These are phyloP conservation scores for Boletus smithii DNA, from an alignment of 1,284 basidiomycete genomes.

Conservation along the genomic window DNA sequence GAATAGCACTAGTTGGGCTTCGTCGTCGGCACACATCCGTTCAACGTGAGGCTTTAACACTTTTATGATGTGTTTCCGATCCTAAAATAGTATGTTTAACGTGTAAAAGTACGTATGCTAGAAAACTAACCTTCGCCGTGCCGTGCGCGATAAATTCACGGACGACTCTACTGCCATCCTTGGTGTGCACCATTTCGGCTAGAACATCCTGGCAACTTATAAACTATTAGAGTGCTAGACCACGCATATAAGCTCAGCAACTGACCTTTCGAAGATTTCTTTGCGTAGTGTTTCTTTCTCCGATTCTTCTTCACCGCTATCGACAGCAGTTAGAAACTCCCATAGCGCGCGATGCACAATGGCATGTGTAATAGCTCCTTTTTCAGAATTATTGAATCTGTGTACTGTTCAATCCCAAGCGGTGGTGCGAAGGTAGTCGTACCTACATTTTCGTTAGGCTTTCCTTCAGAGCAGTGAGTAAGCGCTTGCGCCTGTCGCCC, in stretches of 20 bases:
- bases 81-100: constrained; percentile 40
- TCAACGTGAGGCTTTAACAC: constrained; percentile 81
- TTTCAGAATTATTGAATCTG: constrained; percentile 87
- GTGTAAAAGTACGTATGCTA: neutral
- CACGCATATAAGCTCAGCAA: neutral
- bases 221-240: constrained; percentile 7
- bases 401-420: neutral
- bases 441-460: constrained; percentile 74
- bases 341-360: constrained; percentile 80
- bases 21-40: constrained; percentile 80
- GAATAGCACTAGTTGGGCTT: constrained; percentile 85
- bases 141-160: constrained; percentile 80
- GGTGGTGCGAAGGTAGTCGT: neutral
- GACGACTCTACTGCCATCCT: constrained; percentile 82
- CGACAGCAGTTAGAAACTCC: constrained; percentile 68
- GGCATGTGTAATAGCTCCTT: constrained; percentile 79
- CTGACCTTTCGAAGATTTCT: constrained; percentile 27
- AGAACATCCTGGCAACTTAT: constrained; percentile 74
- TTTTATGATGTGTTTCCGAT: constrained; percentile 86
- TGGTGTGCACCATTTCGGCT: constrained; percentile 90
- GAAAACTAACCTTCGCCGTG: constrained; percentile 62
- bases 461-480: constrained; percentile 67
- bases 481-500: constrained; percentile 60
- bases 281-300: constrained; percentile 39
- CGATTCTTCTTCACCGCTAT: constrained; percentile 47